A percentile compares a stretch with the other conserved stretches of the same genome.
Conservation (phyloP, 306 rosid species). For the Pueraria montana region DNA sequence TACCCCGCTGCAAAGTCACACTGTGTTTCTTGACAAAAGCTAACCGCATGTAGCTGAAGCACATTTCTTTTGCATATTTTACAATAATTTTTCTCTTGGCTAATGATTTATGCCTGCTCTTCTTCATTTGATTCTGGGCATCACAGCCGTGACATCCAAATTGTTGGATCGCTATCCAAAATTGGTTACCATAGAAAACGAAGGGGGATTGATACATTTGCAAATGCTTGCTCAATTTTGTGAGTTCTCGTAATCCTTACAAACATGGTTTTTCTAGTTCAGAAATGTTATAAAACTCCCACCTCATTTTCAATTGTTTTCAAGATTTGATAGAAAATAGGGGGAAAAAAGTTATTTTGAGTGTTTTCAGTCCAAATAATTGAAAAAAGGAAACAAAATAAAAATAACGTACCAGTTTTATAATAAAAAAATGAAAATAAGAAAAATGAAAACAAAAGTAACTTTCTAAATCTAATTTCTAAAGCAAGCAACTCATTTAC, state of each 20-base stretch:
- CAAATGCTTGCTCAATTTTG: constrained; percentile 26
- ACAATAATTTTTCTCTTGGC: neutral
- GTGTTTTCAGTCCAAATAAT: no score
- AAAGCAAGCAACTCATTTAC: no score
- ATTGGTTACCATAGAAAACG: neutral
- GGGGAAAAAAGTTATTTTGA: no score
- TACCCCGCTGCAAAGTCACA: no score
- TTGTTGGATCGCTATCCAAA: constrained; percentile 18
- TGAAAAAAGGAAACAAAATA: no score
- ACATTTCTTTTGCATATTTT: neutral
- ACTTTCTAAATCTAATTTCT: no score
- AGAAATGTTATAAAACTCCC: neutral
- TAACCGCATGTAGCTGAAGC: no score
- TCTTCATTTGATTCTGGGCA: neutral
- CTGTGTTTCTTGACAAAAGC: neutral
- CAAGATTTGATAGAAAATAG: no score
- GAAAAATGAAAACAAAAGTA: no score
- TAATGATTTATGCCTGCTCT: neutral
- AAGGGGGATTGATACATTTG: constrained; percentile 12
- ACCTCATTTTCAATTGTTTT: no score
- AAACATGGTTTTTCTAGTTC: neutral
- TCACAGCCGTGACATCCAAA: neutral
- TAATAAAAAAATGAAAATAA: no score
- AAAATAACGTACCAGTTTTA: no score
- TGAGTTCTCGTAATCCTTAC: constrained; percentile 25